Base-by-base conservation (phyloP, 1,139 yeast genomes). In the Yamadazyma friedrichii region DNA sequence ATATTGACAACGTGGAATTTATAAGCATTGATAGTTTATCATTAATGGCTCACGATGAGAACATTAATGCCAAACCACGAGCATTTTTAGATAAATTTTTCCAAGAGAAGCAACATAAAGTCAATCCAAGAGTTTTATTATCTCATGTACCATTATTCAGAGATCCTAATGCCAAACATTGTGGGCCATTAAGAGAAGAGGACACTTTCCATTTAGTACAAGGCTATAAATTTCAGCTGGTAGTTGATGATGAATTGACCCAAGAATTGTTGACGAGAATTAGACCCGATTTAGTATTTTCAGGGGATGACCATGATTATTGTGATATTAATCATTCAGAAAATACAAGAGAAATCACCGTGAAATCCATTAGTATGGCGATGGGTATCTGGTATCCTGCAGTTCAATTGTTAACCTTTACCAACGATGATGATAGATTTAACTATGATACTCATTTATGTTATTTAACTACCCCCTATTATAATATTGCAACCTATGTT, bases 281-380 rank as follows among this genome's bases (percentile, higher is more conserved):
- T 5, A 50, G 60, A 32, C 81, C 81, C 0, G 71, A 66, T 30
- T 41, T 73, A 36, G 54, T 75, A 11, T 71, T 72, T 48, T 59
- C 73, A 17, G 82, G 80, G 5, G 82, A 76, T 51, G 81, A 76
- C 53, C 81, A 76, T 51, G 82, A 78, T 51, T 76, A 74, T 53
- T 78, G 84, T 53, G 80, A 75, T 46, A 57, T 74, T 4, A 42
- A 45, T 2, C 82, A 76, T 51, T 51, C 55, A 11, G 56, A 51
- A 9, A 42, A 46, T 4, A 39, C 54, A 2, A 54, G 74, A 26
- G 82, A 76, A 50, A 61, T 77, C 42, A 76, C 80, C 24, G 80
- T 78, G 27, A 78, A 78, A 51, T 74, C 82, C 17, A 70, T 78
- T 9, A 73, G 80, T 35, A 74, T 78, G 80, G 82, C 83, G 20